Conservation (phyloP, 2,329 filamentous ascomycete genomes). For the Alternaria longipes region DNA sequence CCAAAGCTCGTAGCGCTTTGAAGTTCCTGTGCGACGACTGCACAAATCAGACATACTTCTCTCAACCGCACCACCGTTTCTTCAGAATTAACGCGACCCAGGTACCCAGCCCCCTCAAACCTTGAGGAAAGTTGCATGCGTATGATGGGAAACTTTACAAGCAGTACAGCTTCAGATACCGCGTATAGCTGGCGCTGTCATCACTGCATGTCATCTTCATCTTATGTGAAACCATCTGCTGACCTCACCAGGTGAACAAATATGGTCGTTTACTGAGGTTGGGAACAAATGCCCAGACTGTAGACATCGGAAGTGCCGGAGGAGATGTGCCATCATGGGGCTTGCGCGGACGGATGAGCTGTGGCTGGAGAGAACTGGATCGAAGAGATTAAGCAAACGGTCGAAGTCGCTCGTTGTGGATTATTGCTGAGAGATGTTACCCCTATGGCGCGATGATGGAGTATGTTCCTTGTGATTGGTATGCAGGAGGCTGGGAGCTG, state of each 20-base stretch:
- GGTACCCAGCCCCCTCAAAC: not conserved
- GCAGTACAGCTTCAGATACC: not conserved
- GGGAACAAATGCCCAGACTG: constrained; percentile 10
- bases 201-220: not conserved
- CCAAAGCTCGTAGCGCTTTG: not conserved
- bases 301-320: constrained; percentile 12
- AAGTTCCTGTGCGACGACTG: not conserved
- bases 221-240: not conserved
- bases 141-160: constrained; percentile 4
- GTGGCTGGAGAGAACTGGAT: constrained; percentile 4
- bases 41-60: not conserved
- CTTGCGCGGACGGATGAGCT: constrained; percentile 7
- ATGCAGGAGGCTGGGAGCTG: not conserved
- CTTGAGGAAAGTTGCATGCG: not conserved
- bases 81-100: not conserved
- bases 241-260: not conserved
- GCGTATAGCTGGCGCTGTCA: constrained; percentile 15
- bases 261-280: not conserved
- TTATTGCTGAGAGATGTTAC: not conserved
- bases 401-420: not conserved
- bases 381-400: not conserved
- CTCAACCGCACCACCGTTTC: not conserved
- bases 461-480: not conserved
- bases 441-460: not conserved
- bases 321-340: constrained; percentile 4